Base-by-base conservation (phyloP, 768 basidiomycete species). In the Kwoniella bestiolae region DNA sequence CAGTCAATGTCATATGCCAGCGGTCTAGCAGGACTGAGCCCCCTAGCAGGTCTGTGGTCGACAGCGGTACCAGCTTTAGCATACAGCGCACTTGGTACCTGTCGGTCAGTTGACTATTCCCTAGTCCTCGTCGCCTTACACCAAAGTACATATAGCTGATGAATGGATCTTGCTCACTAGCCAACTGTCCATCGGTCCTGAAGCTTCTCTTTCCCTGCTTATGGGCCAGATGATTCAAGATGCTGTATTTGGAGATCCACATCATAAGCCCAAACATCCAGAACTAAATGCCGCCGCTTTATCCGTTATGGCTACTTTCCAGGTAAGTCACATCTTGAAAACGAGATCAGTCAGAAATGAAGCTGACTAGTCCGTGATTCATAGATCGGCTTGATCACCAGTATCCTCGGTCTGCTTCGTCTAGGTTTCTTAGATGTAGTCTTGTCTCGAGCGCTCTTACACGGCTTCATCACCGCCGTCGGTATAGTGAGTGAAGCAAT, bases 401-500 rank as follows among this genome's bases (percentile, higher is more conserved):
- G 91, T 65, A 79, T 90, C 26, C 85, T 96, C 31, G 94, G 94
- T 2, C 86, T 95, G 72, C 89, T 94, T 77, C 86, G 92, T 26
- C 84, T 97, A 9, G 93, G 94, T 2, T 95, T 95, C 81, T 87
- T 95, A 58, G 94, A 97, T 78, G 94, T 95, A 12, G 90, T 95
- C 5, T 85, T 97, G 29, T 92, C 91, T 72, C 88, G 92, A 57
- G 91, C 93, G 3, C 84, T 95, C 14, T 84, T 95, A 60, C 86
- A 91, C 29, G 94, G 94, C 2, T 94, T 95, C 77, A 86, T 95
- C 49, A 88, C 89, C 1, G 92, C 93, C 16, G 85, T 94, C 28
- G 81, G 77, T 51, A 65, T 75, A 2, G 75, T 79, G 45, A 49
- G 72, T 67, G 1, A n/a, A n/a, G n/a, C n/a, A n/a, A 41, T 41